Evolutionary conservation across 176 grass and related monocot genomes (phyloP).

Genomic region (Oryza glaberrima): DNA sequence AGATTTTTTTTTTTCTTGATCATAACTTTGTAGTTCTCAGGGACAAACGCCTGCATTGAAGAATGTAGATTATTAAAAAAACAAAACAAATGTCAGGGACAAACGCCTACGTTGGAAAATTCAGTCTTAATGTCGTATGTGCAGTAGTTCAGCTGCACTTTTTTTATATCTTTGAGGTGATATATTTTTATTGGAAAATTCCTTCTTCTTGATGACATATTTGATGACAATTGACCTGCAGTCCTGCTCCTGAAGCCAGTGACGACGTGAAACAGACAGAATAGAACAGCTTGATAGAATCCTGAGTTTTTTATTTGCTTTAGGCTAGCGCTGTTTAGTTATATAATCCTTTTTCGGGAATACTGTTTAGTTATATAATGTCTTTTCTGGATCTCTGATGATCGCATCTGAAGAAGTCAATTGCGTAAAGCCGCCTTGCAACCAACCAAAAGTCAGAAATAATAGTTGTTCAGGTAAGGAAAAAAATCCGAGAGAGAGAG

Average conservation of each 20-base stretch:
- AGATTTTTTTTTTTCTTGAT: conserved; percentile 16
- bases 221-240: conserved; percentile 4
- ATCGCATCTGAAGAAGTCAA: conserved; percentile 34
- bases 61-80: background rate
- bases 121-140: background rate
- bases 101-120: background rate
- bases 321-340: conserved; percentile 18
- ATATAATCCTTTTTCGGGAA: background rate
- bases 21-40: conserved; percentile 11
- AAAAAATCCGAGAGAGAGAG: background rate
- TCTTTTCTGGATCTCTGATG: background rate
- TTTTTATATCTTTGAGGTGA: conserved; percentile 26
- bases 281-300: conserved; percentile 5
- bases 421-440: background rate
- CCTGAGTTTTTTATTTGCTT: conserved; percentile 21
- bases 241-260: background rate
- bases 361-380: background rate
- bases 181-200: background rate
- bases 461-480: background rate
- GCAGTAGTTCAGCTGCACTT: background rate
- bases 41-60: background rate
- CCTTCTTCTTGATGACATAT: background rate
- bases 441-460: conserved; percentile 7
- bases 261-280: background rate
- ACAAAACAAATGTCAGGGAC: background rate